Evolutionary conservation across 2,329 filamentous ascomycete genomes (phyloP).

Genomic region (Diaporthe humulicola): DNA sequence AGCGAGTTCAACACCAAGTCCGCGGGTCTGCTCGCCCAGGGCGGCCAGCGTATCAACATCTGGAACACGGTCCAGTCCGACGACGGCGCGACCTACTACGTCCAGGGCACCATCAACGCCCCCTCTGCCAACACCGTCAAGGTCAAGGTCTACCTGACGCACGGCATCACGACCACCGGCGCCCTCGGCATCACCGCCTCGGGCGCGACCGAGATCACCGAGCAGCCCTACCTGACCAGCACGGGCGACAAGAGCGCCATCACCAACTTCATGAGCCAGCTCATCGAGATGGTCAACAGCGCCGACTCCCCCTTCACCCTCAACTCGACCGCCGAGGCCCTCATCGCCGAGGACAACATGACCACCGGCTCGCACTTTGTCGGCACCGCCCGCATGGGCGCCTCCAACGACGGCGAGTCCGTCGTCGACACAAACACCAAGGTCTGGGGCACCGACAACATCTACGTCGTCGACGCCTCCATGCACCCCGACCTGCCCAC

Average conservation of each 20-base stretch:
- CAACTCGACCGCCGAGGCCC: constrained; percentile 39
- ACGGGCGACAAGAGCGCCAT: constrained; percentile 47
- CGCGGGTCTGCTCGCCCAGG: constrained; percentile 57
- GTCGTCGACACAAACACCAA: constrained; percentile 54
- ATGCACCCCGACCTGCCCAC: constrained; percentile 75
- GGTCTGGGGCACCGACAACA: constrained; percentile 72
- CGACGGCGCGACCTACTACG: constrained; percentile 53
- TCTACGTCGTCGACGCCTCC: constrained; percentile 73
- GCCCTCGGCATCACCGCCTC: constrained; percentile 55
- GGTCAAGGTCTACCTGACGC: constrained; percentile 64
- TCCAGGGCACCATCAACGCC: constrained; percentile 61
- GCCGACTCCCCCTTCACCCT: constrained; percentile 45
- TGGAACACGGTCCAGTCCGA: constrained; percentile 59
- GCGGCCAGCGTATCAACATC: constrained; percentile 61
- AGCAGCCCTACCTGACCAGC: constrained; percentile 53
- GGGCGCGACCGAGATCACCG: constrained; percentile 57
- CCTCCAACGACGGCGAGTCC: constrained; percentile 47
- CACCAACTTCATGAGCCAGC: constrained; percentile 45
- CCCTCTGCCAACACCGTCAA: constrained; percentile 57
- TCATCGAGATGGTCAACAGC: constrained; percentile 46
- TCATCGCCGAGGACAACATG: constrained; percentile 39
- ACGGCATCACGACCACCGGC: constrained; percentile 62
- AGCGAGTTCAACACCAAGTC: constrained; percentile 52
- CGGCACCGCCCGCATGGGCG: constrained; percentile 49
- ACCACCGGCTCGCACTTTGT: constrained; percentile 48